These are phyloP conservation scores for Termitomyces sp. DNA, from an alignment of 768 basidiomycete species.

Conservation along the genomic window DNA sequence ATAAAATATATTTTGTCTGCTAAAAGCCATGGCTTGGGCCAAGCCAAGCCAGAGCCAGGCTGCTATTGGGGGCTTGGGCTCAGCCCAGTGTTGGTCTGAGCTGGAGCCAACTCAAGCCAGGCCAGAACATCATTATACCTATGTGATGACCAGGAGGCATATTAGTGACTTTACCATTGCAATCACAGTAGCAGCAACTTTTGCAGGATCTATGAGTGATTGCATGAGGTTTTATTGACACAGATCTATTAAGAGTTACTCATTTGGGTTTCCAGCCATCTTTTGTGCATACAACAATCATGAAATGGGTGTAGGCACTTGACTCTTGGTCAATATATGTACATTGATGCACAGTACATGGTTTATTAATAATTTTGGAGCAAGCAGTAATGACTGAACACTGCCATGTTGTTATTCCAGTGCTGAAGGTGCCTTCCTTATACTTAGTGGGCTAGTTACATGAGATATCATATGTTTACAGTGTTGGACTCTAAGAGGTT, in stretches of 20 bases:
- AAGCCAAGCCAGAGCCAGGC: too few relatives aligned
- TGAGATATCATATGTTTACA: too few relatives aligned
- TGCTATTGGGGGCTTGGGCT: too few relatives aligned
- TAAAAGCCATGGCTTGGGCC: too few relatives aligned
- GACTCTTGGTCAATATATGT: neutral
- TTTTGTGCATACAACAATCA: slow-evolving; percentile 74
- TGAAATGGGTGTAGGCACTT: slow-evolving; percentile 35
- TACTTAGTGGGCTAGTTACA: too few relatives aligned
- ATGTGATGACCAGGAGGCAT: slow-evolving; percentile 52
- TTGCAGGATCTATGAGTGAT: slow-evolving; percentile 60
- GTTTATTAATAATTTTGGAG: slow-evolving; percentile 68
- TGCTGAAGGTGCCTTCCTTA: too few relatives aligned
- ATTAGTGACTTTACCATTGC: slow-evolving; percentile 62
- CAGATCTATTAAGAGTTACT: neutral
- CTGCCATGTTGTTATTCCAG: too few relatives aligned
- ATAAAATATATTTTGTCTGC: too few relatives aligned
- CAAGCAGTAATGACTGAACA: slow-evolving; percentile 47
- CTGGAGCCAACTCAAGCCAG: too few relatives aligned
- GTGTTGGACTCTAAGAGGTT: too few relatives aligned
- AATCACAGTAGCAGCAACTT: slow-evolving; percentile 64
- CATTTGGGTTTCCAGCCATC: slow-evolving; percentile 56
- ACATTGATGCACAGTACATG: slow-evolving; percentile 15
- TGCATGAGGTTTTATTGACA: slow-evolving; percentile 47
- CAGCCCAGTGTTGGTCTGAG: too few relatives aligned
- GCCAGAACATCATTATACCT: too few relatives aligned